Evolutionary conservation across 2,329 filamentous ascomycete species (phyloP).

Genomic region (Aurifilum marmelostoma): DNA sequence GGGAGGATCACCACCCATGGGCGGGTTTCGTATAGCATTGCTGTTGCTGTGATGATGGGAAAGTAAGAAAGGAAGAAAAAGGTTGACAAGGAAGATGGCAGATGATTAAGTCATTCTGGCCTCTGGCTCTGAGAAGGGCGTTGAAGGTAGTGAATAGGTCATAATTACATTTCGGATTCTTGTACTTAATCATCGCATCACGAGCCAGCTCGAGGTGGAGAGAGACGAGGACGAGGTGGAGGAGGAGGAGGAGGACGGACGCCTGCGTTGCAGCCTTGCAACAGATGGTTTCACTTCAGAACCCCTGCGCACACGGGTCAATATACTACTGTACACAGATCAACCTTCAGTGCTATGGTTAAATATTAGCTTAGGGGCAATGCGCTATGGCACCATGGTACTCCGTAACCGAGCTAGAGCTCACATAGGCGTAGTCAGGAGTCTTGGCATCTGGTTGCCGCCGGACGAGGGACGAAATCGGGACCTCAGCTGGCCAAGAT

Average conservation of each 20-base stretch:
- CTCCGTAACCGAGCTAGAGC: background rate
- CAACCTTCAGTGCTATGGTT: background rate
- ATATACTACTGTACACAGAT: too few species aligned
- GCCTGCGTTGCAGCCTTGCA: slow-evolving; percentile 8
- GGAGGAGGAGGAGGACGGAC: background rate
- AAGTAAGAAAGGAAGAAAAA: slow-evolving; percentile 7
- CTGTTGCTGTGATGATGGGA: background rate
- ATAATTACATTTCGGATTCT: background rate
- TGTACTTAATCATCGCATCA: background rate
- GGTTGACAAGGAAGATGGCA: background rate
- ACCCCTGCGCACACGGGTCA: background rate
- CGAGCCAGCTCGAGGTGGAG: too few species aligned
- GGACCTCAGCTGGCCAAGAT: background rate
- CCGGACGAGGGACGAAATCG: background rate
- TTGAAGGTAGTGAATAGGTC: background rate
- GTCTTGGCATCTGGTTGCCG: background rate
- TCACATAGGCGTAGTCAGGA: background rate
- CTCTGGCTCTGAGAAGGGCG: background rate
- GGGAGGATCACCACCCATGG: slow-evolving; percentile 24
- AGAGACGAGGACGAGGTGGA: background rate
- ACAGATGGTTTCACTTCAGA: slow-evolving; percentile 11
- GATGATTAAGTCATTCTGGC: too few species aligned
- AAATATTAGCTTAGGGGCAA: background rate
- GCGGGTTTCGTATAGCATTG: slow-evolving; percentile 27
- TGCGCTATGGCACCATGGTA: background rate